Conservation (phyloP, 805 yeast species). For the Hanseniaspora meyeri region DNA sequence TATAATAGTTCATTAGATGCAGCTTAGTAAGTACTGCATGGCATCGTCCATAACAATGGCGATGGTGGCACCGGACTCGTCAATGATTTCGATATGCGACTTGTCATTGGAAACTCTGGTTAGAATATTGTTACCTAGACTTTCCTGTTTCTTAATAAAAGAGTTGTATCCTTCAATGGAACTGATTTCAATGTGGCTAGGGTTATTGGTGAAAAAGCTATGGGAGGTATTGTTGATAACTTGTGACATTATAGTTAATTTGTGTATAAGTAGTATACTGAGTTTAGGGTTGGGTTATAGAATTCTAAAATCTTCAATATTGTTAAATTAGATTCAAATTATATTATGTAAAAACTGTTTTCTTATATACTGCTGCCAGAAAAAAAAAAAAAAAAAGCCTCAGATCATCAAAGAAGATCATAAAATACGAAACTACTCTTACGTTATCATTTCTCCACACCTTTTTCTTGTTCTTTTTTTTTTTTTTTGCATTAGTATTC, state of each 20-base stretch:
- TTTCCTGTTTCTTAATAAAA: conserved; percentile 28
- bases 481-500: too few species aligned
- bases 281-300: neutral
- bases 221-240: conserved; percentile 19
- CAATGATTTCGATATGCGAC: conserved; percentile 26
- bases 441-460: neutral
- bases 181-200: conserved; percentile 27
- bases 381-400: too few species aligned
- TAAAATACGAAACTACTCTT: neutral
- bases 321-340: neutral
- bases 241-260: neutral
- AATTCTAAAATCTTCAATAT: too few species aligned
- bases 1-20: neutral
- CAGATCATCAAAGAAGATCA: neutral
- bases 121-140: conserved; percentile 24
- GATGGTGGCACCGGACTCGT: conserved; percentile 27
- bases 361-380: too few species aligned
- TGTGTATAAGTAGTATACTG: neutral
- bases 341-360: too few species aligned
- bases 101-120: conserved; percentile 30
- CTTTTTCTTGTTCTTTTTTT: too few species aligned
- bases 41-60: conserved; percentile 10
- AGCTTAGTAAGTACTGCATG: neutral
- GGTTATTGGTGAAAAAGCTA: neutral
- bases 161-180: conserved; percentile 32